Conservation (phyloP, 2,329 filamentous ascomycete species). For the Neofusicoccum ribis region DNA sequence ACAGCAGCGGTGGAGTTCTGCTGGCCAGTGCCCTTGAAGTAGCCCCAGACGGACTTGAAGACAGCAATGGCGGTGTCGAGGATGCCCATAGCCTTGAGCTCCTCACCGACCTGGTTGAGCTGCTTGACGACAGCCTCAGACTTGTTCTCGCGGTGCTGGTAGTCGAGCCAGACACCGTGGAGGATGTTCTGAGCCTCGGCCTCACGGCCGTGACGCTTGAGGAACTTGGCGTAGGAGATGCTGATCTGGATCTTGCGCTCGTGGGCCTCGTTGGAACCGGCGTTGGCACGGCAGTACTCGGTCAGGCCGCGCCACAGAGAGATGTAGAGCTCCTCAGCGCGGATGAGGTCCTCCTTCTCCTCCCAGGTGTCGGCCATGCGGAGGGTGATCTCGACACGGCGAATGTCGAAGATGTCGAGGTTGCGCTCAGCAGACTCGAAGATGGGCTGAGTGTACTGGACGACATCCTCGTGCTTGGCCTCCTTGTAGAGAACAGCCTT, state of each 20-base stretch:
- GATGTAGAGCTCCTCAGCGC: constrained; percentile 28
- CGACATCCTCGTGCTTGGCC: constrained; percentile 18
- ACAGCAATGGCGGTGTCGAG: constrained; percentile 19
- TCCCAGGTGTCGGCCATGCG: constrained; percentile 24
- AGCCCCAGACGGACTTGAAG: constrained; percentile 26
- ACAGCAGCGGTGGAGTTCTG: constrained; percentile 29
- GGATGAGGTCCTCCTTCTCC: constrained; percentile 28
- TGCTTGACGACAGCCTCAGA: constrained; percentile 17
- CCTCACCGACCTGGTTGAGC: constrained; percentile 20
- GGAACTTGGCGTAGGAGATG: constrained; percentile 18
- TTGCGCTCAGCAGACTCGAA: constrained; percentile 19
- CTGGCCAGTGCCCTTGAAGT: constrained; percentile 29
- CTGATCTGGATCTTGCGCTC: constrained; percentile 20
- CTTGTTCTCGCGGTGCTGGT: constrained; percentile 21
- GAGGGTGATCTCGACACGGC: constrained; percentile 19
- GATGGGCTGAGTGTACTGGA: constrained; percentile 20
- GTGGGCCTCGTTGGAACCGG: constrained; percentile 4
- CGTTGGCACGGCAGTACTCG: constrained; percentile 17
- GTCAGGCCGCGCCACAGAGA: constrained; percentile 19
- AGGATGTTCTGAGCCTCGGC: constrained; percentile 20
- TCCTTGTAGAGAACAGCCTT: constrained; percentile 24
- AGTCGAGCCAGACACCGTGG: constrained; percentile 20
- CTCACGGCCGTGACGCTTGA: constrained; percentile 15
- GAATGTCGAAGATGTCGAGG: constrained; percentile 21
- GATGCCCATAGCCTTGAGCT: constrained; percentile 20